Base-by-base conservation (phyloP, 2,329 filamentous ascomycete genomes). In the Xylaria sp. region DNA sequence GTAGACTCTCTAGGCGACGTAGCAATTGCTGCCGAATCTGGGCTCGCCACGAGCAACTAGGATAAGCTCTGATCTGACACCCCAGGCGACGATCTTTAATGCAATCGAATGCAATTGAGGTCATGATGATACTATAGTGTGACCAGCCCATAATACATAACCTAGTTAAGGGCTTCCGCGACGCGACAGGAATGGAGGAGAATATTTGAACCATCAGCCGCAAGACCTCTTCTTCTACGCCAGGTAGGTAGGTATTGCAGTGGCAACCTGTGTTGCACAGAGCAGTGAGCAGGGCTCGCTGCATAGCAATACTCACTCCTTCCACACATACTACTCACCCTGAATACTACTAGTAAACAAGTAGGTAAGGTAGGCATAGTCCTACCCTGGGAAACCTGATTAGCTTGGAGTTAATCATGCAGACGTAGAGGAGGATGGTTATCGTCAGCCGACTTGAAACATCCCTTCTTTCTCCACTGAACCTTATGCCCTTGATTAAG, bases 401-500 rank as follows among this genome's bases (percentile, higher is more conserved):
- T 56, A 15, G 57, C 25, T 31, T 28, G 48, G 46, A 18, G 18
- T 28, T 6, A 63, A 23, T 63, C 54, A 66, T 69, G 67, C 63
- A 66, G 63, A 54, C 20, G n/a, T 34, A 15, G 44, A 60, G 58
- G 31, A 55, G 57, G 54, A 63, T 59, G 50, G 44, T 58, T 63
- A 46, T 65, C 39, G 66, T 71, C 69, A 71, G 69, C 69, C 52
- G 28, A 69, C 59, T 61, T 71, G 69, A 71, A 71, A 71, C 69
- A 63, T 56, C 41, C 41, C 62, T 66, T 58, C 63, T 52, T 2
- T 63, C 57, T 55, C 66, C 69, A 66, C 66, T 41, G 39, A 41
- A 50, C 20, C 39, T 41, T 41, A 34, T 59, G 51, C 44, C 63
- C 44, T 62, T 66, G 41, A 37, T 10, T 37, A 12, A 41, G 28